A percentile compares a stretch with the other conserved stretches of the same genome.
Conservation (phyloP, 116 monocot genomes). For the Dioscorea cayenensis region DNA sequence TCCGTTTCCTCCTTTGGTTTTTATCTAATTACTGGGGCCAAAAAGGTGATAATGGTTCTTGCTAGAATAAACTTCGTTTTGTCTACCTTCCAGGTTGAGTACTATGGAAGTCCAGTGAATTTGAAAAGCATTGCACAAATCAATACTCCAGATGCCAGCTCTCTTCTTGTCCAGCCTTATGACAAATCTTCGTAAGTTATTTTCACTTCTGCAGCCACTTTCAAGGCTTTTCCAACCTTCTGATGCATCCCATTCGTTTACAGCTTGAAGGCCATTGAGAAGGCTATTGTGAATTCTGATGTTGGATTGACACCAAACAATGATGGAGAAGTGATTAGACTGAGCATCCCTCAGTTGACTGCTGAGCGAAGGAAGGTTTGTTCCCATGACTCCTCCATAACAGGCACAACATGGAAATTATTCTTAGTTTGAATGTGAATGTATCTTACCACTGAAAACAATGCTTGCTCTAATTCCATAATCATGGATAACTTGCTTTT, state of each 20-base stretch:
- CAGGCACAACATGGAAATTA: too few relatives aligned
- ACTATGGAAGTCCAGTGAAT: conserved; percentile 87
- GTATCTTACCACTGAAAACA: not conserved
- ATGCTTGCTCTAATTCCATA: too few relatives aligned
- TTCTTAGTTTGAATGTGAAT: not conserved
- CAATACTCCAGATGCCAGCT: conserved; percentile 83
- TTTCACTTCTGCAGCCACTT: not conserved
- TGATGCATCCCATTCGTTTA: conserved; percentile 1
- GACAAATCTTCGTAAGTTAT: conserved; percentile 78
- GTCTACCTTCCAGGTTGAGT: conserved; percentile 70
- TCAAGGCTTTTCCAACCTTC: not conserved
- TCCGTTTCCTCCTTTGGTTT: not conserved
- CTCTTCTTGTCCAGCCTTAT: conserved; percentile 86
- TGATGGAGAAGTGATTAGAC: conserved; percentile 84
- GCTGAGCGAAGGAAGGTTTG: conserved; percentile 93
- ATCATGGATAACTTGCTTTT: too few relatives aligned
- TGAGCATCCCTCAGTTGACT: conserved; percentile 79
- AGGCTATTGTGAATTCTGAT: conserved; percentile 81
- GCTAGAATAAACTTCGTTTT: not conserved
- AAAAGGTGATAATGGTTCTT: not conserved
- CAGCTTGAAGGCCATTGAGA: conserved; percentile 92
- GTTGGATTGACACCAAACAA: conserved; percentile 91
- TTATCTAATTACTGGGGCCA: not conserved
- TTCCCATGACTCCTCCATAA: conserved; percentile 1
- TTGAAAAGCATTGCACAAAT: conserved; percentile 96